Evolutionary conservation across 352 stramenopile species (phyloP).

Genomic region (Chrysophaeum taylorii): DNA sequence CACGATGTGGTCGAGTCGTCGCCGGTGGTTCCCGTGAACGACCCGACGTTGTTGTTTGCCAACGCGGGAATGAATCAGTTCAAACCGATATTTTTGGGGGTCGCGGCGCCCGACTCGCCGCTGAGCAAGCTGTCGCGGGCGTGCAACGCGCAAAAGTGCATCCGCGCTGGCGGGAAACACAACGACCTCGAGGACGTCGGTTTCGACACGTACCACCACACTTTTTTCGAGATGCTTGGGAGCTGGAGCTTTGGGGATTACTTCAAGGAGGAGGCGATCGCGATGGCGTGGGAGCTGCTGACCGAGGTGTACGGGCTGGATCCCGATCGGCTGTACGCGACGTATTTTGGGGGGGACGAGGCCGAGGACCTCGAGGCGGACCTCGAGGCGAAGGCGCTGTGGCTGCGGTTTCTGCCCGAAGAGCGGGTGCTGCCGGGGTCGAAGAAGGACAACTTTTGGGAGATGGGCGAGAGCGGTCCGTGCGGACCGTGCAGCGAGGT

Average conservation of each 20-base stretch:
- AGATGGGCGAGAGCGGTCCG: conserved; percentile 94
- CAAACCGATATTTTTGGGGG: conserved; percentile 97
- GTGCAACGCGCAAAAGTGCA: conserved; percentile 97
- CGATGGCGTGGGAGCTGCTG: conserved; percentile 89
- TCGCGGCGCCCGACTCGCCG: conserved; percentile 33
- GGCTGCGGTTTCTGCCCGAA: conserved; percentile 51
- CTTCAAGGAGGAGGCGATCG: conserved; percentile 95
- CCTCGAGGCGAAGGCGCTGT: conserved; percentile 79
- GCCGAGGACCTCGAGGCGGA: conserved; percentile 57
- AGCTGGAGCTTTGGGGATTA: conserved; percentile 98
- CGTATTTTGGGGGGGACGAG: conserved; percentile 94
- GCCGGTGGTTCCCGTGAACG: conserved; percentile 87
- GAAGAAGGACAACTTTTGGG: conserved; percentile 99
- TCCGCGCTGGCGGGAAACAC: conserved; percentile 96
- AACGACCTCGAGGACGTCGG: conserved; percentile 99
- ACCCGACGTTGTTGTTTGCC: conserved; percentile 96
- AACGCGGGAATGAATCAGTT: conserved; percentile 99
- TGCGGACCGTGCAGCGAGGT: conserved; percentile 98
- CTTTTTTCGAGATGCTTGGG: conserved; percentile 99
- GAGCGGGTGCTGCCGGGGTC: conserved; percentile 68
- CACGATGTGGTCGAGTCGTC: conserved; percentile 81
- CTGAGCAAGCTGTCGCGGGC: conserved; percentile 59
- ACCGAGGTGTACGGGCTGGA: conserved; percentile 88
- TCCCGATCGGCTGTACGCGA: conserved; percentile 84
- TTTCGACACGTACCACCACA: conserved; percentile 98